phyloP scores from a whole-genome alignment of 2,329 filamentous ascomycete genomes.

The Didymella sp. region DNA sequence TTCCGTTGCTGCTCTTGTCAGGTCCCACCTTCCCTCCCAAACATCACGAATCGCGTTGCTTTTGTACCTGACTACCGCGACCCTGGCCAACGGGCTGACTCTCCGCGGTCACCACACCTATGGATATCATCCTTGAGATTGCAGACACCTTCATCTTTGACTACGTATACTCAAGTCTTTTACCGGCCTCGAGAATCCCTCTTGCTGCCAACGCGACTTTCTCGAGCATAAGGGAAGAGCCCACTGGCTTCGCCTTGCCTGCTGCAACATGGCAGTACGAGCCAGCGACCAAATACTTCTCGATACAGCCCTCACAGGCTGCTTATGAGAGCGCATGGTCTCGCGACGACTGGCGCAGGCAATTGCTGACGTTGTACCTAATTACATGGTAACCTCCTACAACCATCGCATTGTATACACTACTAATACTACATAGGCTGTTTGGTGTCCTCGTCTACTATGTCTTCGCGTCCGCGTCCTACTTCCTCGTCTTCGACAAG shows the following conservation, averaged over 20 bases:
- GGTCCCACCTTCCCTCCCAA: constrained; percentile 1
- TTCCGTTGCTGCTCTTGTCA: constrained; percentile 3
- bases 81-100: constrained; percentile 15
- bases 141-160: constrained; percentile 84
- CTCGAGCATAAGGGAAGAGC: constrained; percentile 54
- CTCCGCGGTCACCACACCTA: constrained; percentile 50
- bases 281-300: constrained; percentile 74
- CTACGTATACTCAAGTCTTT: constrained; percentile 73
- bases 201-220: constrained; percentile 64
- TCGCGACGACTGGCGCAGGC: constrained; percentile 78
- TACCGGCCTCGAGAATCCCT: constrained; percentile 64
- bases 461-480: constrained; percentile 80
- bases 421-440: constrained; percentile 65
- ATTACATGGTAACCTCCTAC: constrained; percentile 75
- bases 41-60: constrained; percentile 30
- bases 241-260: constrained; percentile 35
- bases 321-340: constrained; percentile 81
- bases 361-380: constrained; percentile 76
- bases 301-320: constrained; percentile 72
- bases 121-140: constrained; percentile 92
- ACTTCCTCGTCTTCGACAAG: constrained; percentile 91
- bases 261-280: constrained; percentile 67
- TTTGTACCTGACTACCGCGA: constrained; percentile 28
- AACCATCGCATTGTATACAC: background rate
- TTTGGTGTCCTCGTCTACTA: constrained; percentile 89